Conservation (phyloP, 2,329 filamentous ascomycete genomes). For the Colletotrichum somersetense region DNA sequence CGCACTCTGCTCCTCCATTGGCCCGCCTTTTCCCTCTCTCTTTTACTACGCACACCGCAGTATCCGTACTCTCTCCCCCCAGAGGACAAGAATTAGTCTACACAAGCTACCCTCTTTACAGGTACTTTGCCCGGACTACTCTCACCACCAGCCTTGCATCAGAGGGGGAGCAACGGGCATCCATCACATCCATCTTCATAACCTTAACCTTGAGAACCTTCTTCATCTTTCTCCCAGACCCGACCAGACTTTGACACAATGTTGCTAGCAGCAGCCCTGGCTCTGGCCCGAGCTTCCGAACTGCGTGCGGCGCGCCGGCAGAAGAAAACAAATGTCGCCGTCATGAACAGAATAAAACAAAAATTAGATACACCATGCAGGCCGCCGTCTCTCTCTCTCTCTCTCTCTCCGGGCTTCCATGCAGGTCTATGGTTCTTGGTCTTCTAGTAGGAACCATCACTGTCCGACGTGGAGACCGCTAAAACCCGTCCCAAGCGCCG, state of each 20-base stretch:
- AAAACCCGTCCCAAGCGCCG: background rate
- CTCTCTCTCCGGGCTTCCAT: background rate
- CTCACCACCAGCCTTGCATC: slow-evolving; percentile 32
- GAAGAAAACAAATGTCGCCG: slow-evolving; percentile 5
- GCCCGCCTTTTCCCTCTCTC: slow-evolving; percentile 1
- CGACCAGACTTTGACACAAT: background rate
- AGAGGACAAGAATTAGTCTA: too few relatives aligned
- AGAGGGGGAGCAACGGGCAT: too few relatives aligned
- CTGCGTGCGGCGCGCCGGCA: background rate
- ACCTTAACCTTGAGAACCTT: too few relatives aligned
- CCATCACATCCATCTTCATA: too few relatives aligned
- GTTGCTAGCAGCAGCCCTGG: slow-evolving; percentile 3
- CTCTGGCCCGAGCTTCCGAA: slow-evolving; percentile 7
- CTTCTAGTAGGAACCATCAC: background rate
- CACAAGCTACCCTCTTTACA: too few relatives aligned
- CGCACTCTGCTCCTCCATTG: slow-evolving; percentile 29
- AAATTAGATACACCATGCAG: too few relatives aligned
- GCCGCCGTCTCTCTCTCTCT: background rate
- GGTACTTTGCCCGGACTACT: too few relatives aligned
- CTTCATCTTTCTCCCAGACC: too few relatives aligned
- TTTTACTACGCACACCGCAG: too few relatives aligned
- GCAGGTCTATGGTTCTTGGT: background rate
- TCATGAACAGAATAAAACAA: background rate
- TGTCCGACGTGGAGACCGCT: background rate
- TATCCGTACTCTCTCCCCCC: background rate